Conservation (phyloP, 2,329 filamentous ascomycete genomes). For the Colletotrichum theobromicola region DNA sequence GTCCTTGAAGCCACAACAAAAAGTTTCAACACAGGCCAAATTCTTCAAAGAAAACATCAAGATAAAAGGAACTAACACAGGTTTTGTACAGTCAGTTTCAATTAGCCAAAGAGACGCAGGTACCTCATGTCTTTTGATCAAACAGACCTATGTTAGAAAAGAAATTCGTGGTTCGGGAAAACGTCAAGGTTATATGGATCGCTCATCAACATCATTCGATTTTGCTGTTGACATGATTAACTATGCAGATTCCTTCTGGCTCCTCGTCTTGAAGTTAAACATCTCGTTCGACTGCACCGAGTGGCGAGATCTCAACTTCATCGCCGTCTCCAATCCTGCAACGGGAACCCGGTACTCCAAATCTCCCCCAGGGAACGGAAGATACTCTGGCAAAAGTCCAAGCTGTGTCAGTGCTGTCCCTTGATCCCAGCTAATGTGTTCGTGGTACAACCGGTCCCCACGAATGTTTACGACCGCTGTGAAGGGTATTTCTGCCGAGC, state of each 20-base stretch:
- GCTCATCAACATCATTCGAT: too few relatives aligned
- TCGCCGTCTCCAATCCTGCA: constrained; percentile 31
- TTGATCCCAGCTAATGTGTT: constrained; percentile 74
- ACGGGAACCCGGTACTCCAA: constrained; percentile 36
- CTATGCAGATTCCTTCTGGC: neutral
- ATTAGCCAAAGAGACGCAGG: too few relatives aligned
- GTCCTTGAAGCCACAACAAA: too few relatives aligned
- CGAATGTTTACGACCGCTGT: constrained; percentile 68
- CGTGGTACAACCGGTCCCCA: constrained; percentile 67
- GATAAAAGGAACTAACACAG: too few relatives aligned
- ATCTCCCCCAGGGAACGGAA: constrained; percentile 56
- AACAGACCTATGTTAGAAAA: too few relatives aligned
- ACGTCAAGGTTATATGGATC: too few relatives aligned
- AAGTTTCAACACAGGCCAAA: too few relatives aligned
- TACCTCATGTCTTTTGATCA: too few relatives aligned
- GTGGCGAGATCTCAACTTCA: constrained; percentile 34
- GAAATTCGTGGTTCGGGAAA: too few relatives aligned
- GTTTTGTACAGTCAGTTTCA: too few relatives aligned
- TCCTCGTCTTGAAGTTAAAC: constrained; percentile 24
- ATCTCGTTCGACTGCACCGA: constrained; percentile 33
- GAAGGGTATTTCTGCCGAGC: constrained; percentile 61
- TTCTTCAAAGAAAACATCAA: too few relatives aligned
- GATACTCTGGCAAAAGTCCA: constrained; percentile 60
- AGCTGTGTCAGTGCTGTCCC: constrained; percentile 65
- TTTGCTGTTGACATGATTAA: too few relatives aligned